A percentile compares a stretch with the other conserved stretches of the same genome.
Evolutionary conservation across 768 basidiomycete species (phyloP).

Genomic region (Agaricus subrufescens): DNA sequence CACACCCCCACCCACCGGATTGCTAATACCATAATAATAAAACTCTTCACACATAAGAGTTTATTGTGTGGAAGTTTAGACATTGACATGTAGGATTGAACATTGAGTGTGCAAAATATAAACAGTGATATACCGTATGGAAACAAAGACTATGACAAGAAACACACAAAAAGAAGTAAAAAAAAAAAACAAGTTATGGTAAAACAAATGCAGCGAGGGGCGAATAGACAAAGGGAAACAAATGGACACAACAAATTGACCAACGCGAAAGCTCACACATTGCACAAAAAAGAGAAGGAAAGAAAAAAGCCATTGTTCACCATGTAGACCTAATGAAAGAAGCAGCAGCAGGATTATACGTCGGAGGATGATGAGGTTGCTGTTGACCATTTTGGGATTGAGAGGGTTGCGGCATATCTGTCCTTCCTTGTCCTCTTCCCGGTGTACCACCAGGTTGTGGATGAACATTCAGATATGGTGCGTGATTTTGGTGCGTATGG

Average conservation of each 20-base stretch:
- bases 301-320: conserved; percentile 27
- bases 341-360: conserved; percentile 15
- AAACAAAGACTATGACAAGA: conserved; percentile 27
- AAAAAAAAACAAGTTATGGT: conserved; percentile 11
- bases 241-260: conserved; percentile 29
- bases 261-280: conserved; percentile 30
- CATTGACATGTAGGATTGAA: neutral
- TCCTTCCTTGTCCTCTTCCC: conserved; percentile 45
- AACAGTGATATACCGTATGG: conserved; percentile 31
- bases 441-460: conserved; percentile 18
- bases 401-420: conserved; percentile 32
- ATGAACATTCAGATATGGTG: conserved; percentile 26
- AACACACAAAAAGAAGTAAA: conserved; percentile 14
- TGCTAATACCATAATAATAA: conserved; percentile 14
- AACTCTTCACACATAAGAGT: conserved; percentile 1
- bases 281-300: conserved; percentile 13
- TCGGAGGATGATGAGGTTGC: conserved; percentile 3
- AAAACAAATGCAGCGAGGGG: neutral
- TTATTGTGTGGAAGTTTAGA: neutral
- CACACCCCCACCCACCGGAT: neutral
- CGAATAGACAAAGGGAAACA: conserved; percentile 1
- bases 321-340: conserved; percentile 45
- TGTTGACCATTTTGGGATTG: conserved; percentile 23
- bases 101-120: conserved; percentile 19
- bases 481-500: neutral